These are phyloP conservation scores for Ascochyta clinopodiicola DNA, from an alignment of 2,329 filamentous ascomycete genomes.

Conservation along the genomic window DNA sequence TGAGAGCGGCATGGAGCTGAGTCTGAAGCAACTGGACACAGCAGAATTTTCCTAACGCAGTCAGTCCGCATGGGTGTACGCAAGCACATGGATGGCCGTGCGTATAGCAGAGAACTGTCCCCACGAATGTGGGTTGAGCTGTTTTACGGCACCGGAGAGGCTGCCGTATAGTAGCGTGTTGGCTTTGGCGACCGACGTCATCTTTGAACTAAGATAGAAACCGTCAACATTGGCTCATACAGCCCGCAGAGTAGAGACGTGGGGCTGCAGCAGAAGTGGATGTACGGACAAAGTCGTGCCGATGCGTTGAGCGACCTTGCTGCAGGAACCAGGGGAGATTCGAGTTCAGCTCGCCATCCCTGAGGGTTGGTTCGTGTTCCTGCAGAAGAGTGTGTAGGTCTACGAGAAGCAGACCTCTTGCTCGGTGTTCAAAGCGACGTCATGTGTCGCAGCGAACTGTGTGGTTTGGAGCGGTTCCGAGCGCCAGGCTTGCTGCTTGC, in stretches of 20 bases:
- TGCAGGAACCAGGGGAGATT: constrained; percentile 23
- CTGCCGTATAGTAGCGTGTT: constrained; percentile 6
- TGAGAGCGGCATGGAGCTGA: background rate
- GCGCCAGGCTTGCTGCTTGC: background rate
- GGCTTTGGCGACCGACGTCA: constrained; percentile 9
- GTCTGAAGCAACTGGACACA: constrained; percentile 1
- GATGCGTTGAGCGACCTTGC: constrained; percentile 23
- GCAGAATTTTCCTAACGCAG: background rate
- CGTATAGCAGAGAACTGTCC: background rate
- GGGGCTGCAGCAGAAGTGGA: constrained; percentile 23
- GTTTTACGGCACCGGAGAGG: background rate
- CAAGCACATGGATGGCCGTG: constrained; percentile 19
- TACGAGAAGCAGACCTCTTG: background rate
- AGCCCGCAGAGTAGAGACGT: constrained; percentile 17
- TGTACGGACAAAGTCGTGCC: constrained; percentile 19
- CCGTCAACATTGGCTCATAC: constrained; percentile 7
- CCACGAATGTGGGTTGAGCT: constrained; percentile 14
- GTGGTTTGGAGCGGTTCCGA: constrained; percentile 3
- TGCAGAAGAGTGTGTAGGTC: constrained; percentile 9
- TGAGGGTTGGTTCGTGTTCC: constrained; percentile 4
- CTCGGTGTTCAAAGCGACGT: background rate
- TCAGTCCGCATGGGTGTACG: constrained; percentile 9
- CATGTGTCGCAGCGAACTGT: background rate
- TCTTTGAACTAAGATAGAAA: constrained; percentile 1
- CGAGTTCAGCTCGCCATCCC: background rate